Conservation (phyloP, 1,284 basidiomycete genomes). For the Naganishia cerealis region DNA sequence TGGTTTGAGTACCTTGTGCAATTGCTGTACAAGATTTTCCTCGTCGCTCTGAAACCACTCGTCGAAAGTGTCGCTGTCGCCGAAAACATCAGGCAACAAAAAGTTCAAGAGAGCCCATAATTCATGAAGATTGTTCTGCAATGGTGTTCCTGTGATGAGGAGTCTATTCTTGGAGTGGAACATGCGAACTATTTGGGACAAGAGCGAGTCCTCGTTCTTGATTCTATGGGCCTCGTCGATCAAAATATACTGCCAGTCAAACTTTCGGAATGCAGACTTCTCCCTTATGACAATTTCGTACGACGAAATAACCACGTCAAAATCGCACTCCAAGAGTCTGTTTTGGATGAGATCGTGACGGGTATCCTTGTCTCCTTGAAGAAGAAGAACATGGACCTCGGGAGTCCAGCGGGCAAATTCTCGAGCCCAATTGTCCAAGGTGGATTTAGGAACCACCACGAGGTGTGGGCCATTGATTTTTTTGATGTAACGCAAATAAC, state of each 20-base stretch:
- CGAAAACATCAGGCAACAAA: conserved; percentile 65
- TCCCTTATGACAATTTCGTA: conserved; percentile 98
- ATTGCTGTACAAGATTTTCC: conserved; percentile 78
- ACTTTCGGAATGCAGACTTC: conserved; percentile 85
- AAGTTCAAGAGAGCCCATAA: conserved; percentile 94
- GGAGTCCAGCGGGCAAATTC: conserved; percentile 93
- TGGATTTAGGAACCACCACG: conserved; percentile 95
- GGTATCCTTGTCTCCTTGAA: conserved; percentile 65
- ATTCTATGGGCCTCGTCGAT: conserved; percentile 99
- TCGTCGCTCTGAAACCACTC: conserved; percentile 78
- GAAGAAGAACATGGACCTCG: conserved; percentile 75
- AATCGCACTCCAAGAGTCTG: conserved; percentile 79
- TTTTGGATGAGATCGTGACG: conserved; percentile 72
- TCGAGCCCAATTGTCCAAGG: conserved; percentile 92
- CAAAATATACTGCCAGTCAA: conserved; percentile 96
- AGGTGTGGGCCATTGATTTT: conserved; percentile 80
- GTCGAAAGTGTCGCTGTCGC: conserved; percentile 72
- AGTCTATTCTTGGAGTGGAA: conserved; percentile 85
- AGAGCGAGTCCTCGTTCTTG: conserved; percentile 96
- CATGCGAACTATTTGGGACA: conserved; percentile 89
- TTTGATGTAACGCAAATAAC: conserved; percentile 85
- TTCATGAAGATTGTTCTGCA: conserved; percentile 98
- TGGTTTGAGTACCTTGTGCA: conserved; percentile 94
- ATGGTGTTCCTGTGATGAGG: conserved; percentile 93
- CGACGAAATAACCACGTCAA: conserved; percentile 92